A percentile compares a stretch with the other conserved stretches of the same genome.
Evolutionary conservation across 805 yeast genomes (phyloP).

Genomic region (Yarrowia sp.): DNA sequence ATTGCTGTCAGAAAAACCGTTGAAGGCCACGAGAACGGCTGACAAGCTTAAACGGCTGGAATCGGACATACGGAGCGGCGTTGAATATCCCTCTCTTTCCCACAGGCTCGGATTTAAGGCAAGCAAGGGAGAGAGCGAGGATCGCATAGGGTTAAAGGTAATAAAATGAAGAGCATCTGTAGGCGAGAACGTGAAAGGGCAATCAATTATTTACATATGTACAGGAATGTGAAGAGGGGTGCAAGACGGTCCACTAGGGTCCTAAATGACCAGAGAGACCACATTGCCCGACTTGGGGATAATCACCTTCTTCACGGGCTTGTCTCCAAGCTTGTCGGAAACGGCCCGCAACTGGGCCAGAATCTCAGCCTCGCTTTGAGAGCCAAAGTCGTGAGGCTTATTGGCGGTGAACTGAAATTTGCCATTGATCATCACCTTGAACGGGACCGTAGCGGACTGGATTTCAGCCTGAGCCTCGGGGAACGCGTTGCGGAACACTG

Average conservation of each 20-base stretch:
- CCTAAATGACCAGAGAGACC: constrained; percentile 24
- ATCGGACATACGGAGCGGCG: constrained; percentile 32
- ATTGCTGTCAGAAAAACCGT: constrained; percentile 8
- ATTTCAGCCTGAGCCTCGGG: constrained; percentile 58
- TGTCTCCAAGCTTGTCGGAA: constrained; percentile 32
- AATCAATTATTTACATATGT: not conserved
- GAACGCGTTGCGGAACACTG: constrained; percentile 69
- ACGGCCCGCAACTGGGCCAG: constrained; percentile 7
- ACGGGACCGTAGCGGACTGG: constrained; percentile 54
- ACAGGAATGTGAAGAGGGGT: not conserved
- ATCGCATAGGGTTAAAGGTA: not conserved
- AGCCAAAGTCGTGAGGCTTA: constrained; percentile 33
- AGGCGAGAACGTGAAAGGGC: no score
- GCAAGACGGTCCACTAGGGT: no score
- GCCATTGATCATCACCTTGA: constrained; percentile 76
- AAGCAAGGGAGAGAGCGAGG: constrained; percentile 17
- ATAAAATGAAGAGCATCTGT: not conserved
- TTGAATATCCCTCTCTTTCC: constrained; percentile 16
- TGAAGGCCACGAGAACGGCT: constrained; percentile 21
- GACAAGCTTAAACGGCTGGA: constrained; percentile 33
- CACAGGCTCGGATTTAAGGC: constrained; percentile 11
- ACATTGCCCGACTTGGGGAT: constrained; percentile 30
- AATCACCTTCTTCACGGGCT: constrained; percentile 19
- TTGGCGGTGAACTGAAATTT: constrained; percentile 58
- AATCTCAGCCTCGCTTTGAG: constrained; percentile 20